Evolutionary conservation across 768 basidiomycete species (phyloP), one percentile per base, ranked within the genome.

Genomic region (Candolleomyces aberdarensis): DNA sequence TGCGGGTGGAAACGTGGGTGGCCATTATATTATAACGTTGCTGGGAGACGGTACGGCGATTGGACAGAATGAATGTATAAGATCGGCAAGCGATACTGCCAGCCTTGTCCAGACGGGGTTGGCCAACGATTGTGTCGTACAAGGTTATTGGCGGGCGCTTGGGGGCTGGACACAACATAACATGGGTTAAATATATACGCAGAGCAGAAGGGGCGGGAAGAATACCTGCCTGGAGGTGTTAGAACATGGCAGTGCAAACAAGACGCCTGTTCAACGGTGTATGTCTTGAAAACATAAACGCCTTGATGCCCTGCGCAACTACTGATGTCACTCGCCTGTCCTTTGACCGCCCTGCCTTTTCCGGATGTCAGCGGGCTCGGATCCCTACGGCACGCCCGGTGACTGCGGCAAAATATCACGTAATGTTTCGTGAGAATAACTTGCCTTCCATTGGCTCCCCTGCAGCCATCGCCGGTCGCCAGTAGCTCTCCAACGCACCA

Each of bases 401-500:
- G 26, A 26, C 26, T 26, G 26, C 26, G 26, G 26, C 3, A 3
- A 26, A 26, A 26, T 26, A 26, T 26, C 26, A 26, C 26, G 26
- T 26, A 26, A 26, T 26, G 26, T 26, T 26, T 3, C 26, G 26
- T 26, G 41, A n/a, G n/a, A 43, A 43, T n/a, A 11, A 13, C 41
- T 43, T 13, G 13, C n/a, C 41, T 5, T 43, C 13, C 41, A n/a
- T 43, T 43, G n/a, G 11, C 41, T 11, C 13, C 41, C 41, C n/a
- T 43, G 41, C 41, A 43, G 41, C 26, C 26, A 26, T 26, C 26
- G 26, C 26, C 47, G 52, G 48, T 43, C 19, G 39, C 32, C 43
- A n/a, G 8, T 41, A 29, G 10, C 10, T 52, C 51, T 29, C 14
- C 3, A 50, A 7, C 60, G 62, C 63, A n/a, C 58, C 64, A 65